Base-by-base conservation (phyloP, 768 basidiomycete species). In the Hygrophorus russula region DNA sequence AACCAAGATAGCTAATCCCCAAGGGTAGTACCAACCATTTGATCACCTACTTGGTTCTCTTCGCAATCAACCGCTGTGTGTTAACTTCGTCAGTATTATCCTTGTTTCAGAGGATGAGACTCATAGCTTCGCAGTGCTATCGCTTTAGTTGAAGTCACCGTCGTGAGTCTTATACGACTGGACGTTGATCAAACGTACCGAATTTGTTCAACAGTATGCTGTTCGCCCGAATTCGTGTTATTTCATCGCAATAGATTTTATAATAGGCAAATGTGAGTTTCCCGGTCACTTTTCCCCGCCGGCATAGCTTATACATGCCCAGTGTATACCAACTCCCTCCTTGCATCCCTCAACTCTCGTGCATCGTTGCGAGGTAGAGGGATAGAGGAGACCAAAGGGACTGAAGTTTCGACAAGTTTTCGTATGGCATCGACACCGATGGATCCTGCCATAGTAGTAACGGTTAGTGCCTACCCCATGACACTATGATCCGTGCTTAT, bases 21-120 rank as follows among this genome's bases (percentile, higher is more conserved):
- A 17, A 5, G 10, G 5, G 12, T 13, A 47, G 46, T 38, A 71
- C 71, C 1, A 70, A 73, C 45, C 56, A 48, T 32, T 50, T 73
- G 17, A 66, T 73, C 36, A 68, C 68, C 50, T 64, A 55, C 34
- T 53, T 75, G 17, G 68, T 74, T 3, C 55, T 73, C 15, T 71
- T 64, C 46, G 67, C 69, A 2, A 70, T 73, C 33, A 70, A 74
- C 50, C 67, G 71, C 9, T 74, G 71, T 53, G 51, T 73, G 32
- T 54, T 75, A 17, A 75, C 73, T n/a, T 67, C 67, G 72, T 73
- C 47, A 30, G 71, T 61, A 14, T 11, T n/a, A 38, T 31, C 35
- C 18, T 20, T 2, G 36, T 17, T 29, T 45, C 24, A 6, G 10
- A 15, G 3, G 32, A 15, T 31, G 14, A 14, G 18, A 19, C 18